Base-by-base conservation (phyloP, 2,329 filamentous ascomycete genomes). In the Arthrobotrys sphaeroides region DNA sequence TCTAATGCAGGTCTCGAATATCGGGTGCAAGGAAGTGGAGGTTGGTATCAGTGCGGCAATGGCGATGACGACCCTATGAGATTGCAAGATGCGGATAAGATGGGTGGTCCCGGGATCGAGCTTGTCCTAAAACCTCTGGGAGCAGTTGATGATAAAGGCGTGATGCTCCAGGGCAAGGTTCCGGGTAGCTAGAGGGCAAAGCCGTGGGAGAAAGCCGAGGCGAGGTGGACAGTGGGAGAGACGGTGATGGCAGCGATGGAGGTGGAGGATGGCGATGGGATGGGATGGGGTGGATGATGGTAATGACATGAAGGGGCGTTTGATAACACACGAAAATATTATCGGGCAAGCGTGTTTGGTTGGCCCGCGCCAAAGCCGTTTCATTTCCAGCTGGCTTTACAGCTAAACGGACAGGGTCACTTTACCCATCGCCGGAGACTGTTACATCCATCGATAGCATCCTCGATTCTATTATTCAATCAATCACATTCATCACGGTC, bases 291-390 rank as follows among this genome's bases (percentile, higher is more conserved):
- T n/a, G 33, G 31, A 33, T 60, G 40, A 16, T 55, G 26, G 53
- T 47, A 33, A 55, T 67, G 64, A 49, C 45, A 68, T 47, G 62
- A 67, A 67, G 62, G 53, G 51, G 51, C 64, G 51, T 49, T 40
- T 51, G 53, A 69, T 70, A 61, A 24, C 65, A 69, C 42, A 45
- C 51, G 31, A 43, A 60, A 57, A 51, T 31, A 51, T 42, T 59
- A 53, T 40, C 12, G 53, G 47, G 53, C 43, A 61, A 61, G 42
- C 65, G 65, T 70, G 66, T 60, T 68, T 62, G 42, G 55, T 61
- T 61, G 43, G 55, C 20, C 55, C 53, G 66, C 66, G 66, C 66
- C 66, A 70, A 55, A 61, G 66, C 66, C 53, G 66, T 70, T 70
- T 70, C 66, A 70, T 45, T 62, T 24, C 55, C 22, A 47, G 66